Base-by-base conservation (phyloP, 2,329 filamentous ascomycete genomes). In the Neoarthrinium moseri region DNA sequence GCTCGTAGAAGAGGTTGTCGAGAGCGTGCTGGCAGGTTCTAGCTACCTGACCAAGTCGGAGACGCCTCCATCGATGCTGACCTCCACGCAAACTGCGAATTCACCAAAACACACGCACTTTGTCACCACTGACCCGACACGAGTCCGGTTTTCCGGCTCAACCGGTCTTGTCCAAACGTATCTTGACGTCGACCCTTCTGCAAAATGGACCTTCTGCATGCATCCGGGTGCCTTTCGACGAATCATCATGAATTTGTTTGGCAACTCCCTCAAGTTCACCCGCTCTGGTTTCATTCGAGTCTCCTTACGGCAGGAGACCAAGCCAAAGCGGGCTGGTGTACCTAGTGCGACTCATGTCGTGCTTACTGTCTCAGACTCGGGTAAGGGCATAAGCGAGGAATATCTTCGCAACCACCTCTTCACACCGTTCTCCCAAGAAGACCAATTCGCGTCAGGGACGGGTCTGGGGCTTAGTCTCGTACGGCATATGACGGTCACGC, bases 381-480 rank as follows among this genome's bases (percentile, higher is more conserved):
- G 85, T 1, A 74, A 74, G 38, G 86, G 85, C 1, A 89, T 89
- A 23, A 75, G 75, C 0, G 69, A 78, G 5, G 78, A 85, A 10
- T 89, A 81, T 51, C 64, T 87, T 10, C 70, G 75, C 17, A 74
- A 79, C 8, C 73, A 75, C 11, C 62, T 87, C 0, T 89, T 83
- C 56, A 79, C 75, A 0, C 81, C 83, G 0, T 87, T 87, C 49
- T 64, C 73, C 0, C 85, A 89, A 51, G 85, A 88, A 55, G 74
- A 86, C 38, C 63, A 69, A 0, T 60, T 88, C 1, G 70, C 77
- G 0, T 73, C 77, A 0, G 85, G 84, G 0, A 78, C 80, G 0
- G 84, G 84, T 0, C 67, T 89, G 0, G 85, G 86, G 0, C 63
- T 89, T 24, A 83, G 79, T 32, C 78, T 88, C 7, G 84, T 88